Percentiles rank a stretch among this genome's conserved stretches.
phyloP scores from a whole-genome alignment of 257 asterid species.

The Eucommia ulmoides region DNA sequence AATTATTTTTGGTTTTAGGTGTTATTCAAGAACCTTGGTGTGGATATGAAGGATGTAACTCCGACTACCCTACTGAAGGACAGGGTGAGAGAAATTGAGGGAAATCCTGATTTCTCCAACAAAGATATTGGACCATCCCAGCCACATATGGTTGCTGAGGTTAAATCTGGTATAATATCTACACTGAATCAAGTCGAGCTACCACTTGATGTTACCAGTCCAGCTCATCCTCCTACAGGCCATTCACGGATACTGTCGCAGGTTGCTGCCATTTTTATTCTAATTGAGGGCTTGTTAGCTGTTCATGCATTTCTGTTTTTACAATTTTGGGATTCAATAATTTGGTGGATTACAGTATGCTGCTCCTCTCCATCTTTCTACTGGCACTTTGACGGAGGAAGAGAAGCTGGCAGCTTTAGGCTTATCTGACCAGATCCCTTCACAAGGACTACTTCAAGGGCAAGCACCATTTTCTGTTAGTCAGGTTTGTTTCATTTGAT shows the following conservation, averaged over 20 bases:
- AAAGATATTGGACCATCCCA: constrained; percentile 74
- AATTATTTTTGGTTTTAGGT: no score
- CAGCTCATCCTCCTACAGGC: constrained; percentile 56
- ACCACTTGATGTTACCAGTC: constrained; percentile 48
- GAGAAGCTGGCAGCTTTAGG: constrained; percentile 69
- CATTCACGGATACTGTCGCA: constrained; percentile 59
- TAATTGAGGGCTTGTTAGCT: background rate
- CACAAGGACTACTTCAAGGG: constrained; percentile 59
- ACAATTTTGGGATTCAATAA: constrained; percentile 8
- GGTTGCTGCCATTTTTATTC: constrained; percentile 27
- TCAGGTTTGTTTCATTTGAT: constrained; percentile 34
- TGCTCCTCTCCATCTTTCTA: constrained; percentile 47
- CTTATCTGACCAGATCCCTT: constrained; percentile 76
- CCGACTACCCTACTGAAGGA: constrained; percentile 86
- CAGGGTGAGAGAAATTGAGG: constrained; percentile 75
- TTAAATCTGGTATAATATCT: constrained; percentile 53
- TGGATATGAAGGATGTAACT: constrained; percentile 75
- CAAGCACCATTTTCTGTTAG: constrained; percentile 57
- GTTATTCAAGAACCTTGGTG: constrained; percentile 80
- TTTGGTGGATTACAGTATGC: constrained; percentile 46
- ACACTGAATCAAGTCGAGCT: constrained; percentile 60
- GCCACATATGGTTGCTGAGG: constrained; percentile 52
- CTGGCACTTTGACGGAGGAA: constrained; percentile 64
- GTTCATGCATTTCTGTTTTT: background rate
- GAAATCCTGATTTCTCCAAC: constrained; percentile 93